phyloP scores from a whole-genome alignment of 768 basidiomycete species.

The Amanita rubescens region DNA sequence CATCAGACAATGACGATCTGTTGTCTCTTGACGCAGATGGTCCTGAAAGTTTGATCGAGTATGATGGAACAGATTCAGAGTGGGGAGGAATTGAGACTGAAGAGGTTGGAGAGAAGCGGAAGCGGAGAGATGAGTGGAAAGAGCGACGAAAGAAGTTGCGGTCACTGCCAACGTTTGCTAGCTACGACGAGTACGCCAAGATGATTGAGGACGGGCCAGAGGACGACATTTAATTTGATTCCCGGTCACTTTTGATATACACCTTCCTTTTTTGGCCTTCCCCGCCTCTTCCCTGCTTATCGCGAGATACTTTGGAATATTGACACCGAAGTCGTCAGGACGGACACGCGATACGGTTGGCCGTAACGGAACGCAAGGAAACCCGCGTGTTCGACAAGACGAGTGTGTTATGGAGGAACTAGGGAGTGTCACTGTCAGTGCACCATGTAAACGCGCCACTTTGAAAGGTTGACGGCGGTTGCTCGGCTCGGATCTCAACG shows the following conservation, averaged over 20 bases:
- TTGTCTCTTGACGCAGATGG: constrained; percentile 49
- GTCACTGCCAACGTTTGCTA: constrained; percentile 74
- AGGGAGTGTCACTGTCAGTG: no score
- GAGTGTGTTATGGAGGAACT: not conserved
- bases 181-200: constrained; percentile 79
- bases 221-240: constrained; percentile 42
- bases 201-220: constrained; percentile 77
- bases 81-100: constrained; percentile 44
- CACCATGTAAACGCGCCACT: no score
- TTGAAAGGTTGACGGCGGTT: not conserved
- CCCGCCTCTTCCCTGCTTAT: not conserved
- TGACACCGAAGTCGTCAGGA: no score
- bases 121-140: constrained; percentile 29
- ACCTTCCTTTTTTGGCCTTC: not conserved
- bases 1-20: constrained; percentile 66
- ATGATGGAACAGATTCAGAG: constrained; percentile 49
- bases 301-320: not conserved
- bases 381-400: not conserved
- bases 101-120: constrained; percentile 36
- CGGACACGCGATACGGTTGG: no score
- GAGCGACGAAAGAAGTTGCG: constrained; percentile 61
- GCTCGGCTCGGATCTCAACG: constrained; percentile 22
- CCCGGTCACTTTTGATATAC: not conserved
- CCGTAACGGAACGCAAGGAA: not conserved
- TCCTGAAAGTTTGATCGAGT: constrained; percentile 52